Base-by-base conservation (phyloP, 2,329 filamentous ascomycete species). In the Scedosporium aurantiacum region DNA sequence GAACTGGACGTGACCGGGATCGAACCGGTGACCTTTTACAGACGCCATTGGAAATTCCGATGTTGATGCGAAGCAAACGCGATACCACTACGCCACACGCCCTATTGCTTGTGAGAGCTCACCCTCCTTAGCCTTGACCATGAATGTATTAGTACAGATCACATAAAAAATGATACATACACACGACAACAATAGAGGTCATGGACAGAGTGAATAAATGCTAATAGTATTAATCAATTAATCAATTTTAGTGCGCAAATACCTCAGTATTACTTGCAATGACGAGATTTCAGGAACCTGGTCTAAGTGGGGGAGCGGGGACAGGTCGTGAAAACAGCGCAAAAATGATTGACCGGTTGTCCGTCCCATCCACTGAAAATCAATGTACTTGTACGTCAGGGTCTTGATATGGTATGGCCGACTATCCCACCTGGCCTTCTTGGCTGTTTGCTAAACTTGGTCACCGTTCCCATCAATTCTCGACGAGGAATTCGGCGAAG, bases 21-120 rank as follows among this genome's bases (percentile, higher is more conserved):
- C 50, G 50, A 54, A 54, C 50, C 50, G 50, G 50, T 54, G 50
- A 54, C 50, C 50, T 54, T 47, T 54, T 54, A 54, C 50, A 54
- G 50, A 54, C 50, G 50, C 50, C 50, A 54, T 54, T 25, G 21
- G 50, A 23, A 14, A 23, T 27, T 23, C 50, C 50, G 12, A 54
- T 28, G 50, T 54, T 23, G 50, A 54, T 54, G 50, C 50, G 50
- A 54, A 54, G 50, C 50, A 54, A 54, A 54, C 50, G 50, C 50
- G 50, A 54, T 54, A 54, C 50, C 50, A 54, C 50, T 54, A 54
- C 50, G 50, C 50, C 50, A 54, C 50, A 54, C 50, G 50, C 50
- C 50, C 50, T 23, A 4, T 54, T 18, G 12, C 23, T 23, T 54
- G 23, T 54, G 50, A 23, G 12, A 8, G 16, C 21, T 23, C 12